phyloP scores from a whole-genome alignment of 192 early-diverging fungal species.

The Gigaspora rosea region DNA sequence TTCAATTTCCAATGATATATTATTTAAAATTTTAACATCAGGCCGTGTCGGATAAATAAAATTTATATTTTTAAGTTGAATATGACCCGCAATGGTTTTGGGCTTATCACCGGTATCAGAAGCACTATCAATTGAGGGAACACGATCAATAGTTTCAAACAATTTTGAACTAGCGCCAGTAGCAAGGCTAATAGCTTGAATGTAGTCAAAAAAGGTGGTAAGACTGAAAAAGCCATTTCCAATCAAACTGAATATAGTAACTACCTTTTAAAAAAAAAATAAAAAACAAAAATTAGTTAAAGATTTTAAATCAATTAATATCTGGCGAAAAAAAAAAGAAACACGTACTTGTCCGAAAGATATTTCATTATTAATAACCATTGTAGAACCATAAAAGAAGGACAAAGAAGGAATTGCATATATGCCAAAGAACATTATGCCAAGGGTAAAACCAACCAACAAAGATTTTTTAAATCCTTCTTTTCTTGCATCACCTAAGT shows the following conservation, averaged over 20 bases:
- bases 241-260: not conserved
- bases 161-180: too few species aligned
- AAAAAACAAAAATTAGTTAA: slow-evolving; percentile 51
- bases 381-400: too few species aligned
- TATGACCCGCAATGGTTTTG: slow-evolving; percentile 52
- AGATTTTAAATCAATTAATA: too few species aligned
- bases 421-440: slow-evolving; percentile 23
- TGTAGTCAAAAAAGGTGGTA: slow-evolving; percentile 20
- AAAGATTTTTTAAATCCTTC: too few species aligned
- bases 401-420: slow-evolving; percentile 45
- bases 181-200: too few species aligned
- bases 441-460: too few species aligned
- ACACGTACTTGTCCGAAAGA: too few species aligned
- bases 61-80: slow-evolving; percentile 71
- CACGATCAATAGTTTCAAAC: too few species aligned
- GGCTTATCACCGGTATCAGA: not conserved
- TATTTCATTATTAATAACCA: too few species aligned
- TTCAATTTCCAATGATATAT: too few species aligned
- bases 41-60: slow-evolving; percentile 86
- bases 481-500: too few species aligned
- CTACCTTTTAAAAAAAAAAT: slow-evolving; percentile 44
- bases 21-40: slow-evolving; percentile 60
- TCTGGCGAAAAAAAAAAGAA: too few species aligned
- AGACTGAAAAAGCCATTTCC: not conserved
- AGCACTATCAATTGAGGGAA: slow-evolving; percentile 58